Evolutionary conservation across 345 rosid species (phyloP).

Genomic region (Euclidium syriacum): DNA sequence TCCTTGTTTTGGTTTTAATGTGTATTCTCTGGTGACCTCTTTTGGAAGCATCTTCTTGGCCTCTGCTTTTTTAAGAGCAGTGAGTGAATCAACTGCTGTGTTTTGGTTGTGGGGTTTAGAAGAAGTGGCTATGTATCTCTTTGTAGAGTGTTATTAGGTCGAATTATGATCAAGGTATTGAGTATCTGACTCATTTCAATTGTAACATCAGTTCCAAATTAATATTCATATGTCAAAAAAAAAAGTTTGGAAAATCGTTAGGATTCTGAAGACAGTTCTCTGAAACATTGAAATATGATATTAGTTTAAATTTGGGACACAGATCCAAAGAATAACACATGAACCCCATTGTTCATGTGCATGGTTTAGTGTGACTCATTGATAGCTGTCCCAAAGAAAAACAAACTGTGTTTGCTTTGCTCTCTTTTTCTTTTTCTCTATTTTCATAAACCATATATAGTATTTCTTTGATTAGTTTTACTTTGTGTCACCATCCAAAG

Average conservation of each 20-base stretch:
- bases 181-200: too few species aligned
- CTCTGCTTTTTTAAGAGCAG: too few species aligned
- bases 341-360: conserved; percentile 33
- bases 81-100: too few species aligned
- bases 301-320: conserved; percentile 3
- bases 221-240: too few species aligned
- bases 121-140: too few species aligned
- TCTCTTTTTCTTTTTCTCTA: conserved; percentile 13
- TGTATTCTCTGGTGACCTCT: too few species aligned
- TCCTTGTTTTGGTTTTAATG: too few species aligned
- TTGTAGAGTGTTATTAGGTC: too few species aligned
- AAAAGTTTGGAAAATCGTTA: not conserved
- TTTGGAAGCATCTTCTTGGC: too few species aligned
- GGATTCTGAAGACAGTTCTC: not conserved
- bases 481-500: conserved; percentile 10
- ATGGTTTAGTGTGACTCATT: conserved; percentile 29
- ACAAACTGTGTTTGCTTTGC: conserved; percentile 1
- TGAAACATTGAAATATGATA: not conserved
- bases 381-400: conserved; percentile 30
- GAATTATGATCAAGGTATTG: too few species aligned
- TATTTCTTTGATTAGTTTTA: not conserved
- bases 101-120: too few species aligned
- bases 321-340: conserved; percentile 30
- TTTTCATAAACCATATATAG: conserved; percentile 14
- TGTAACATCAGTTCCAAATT: too few species aligned